Evolutionary conservation across 2,329 filamentous ascomycete genomes (phyloP).

Genomic region (Aspergillus sp.): DNA sequence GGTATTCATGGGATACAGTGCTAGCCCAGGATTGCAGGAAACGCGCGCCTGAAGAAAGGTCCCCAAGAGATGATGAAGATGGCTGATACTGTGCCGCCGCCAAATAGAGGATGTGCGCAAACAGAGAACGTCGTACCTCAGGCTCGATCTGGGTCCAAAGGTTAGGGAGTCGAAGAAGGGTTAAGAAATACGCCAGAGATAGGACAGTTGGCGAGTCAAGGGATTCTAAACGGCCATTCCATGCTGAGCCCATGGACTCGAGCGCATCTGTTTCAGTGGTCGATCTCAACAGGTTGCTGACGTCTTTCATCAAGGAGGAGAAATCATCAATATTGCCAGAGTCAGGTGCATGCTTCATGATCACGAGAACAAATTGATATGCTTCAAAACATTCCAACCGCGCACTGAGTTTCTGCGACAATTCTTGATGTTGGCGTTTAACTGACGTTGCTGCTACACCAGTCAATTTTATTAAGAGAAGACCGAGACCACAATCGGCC

Average conservation of each 20-base stretch:
- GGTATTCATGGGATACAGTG: conserved; percentile 41
- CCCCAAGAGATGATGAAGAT: conserved; percentile 27
- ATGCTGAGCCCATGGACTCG: conserved; percentile 28
- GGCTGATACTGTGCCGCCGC: conserved; percentile 30
- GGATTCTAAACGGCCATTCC: conserved; percentile 40
- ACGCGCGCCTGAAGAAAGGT: conserved; percentile 24
- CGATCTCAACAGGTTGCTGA: conserved; percentile 25
- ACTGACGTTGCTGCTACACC: conserved; percentile 30
- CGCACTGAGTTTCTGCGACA: conserved; percentile 23
- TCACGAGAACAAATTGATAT: conserved; percentile 33
- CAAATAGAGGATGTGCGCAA: conserved; percentile 34
- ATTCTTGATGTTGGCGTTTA: conserved; percentile 29
- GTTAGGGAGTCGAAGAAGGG: conserved; percentile 31
- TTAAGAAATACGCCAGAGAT: conserved; percentile 35
- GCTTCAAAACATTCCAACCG: conserved; percentile 40
- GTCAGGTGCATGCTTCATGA: conserved; percentile 22
- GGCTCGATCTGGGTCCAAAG: conserved; percentile 30
- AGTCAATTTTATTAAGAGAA: conserved; percentile 24
- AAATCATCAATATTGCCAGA: conserved; percentile 26
- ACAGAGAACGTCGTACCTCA: conserved; percentile 32
- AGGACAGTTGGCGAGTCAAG: conserved; percentile 32
- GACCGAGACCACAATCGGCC: conserved; percentile 19
- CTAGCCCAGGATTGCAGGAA: conserved; percentile 40
- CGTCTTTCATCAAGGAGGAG: conserved; percentile 23
- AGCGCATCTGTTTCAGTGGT: conserved; percentile 25